Base-by-base conservation (phyloP, 129 eudicot genomes). In the Gnaphalium uliginosum region DNA sequence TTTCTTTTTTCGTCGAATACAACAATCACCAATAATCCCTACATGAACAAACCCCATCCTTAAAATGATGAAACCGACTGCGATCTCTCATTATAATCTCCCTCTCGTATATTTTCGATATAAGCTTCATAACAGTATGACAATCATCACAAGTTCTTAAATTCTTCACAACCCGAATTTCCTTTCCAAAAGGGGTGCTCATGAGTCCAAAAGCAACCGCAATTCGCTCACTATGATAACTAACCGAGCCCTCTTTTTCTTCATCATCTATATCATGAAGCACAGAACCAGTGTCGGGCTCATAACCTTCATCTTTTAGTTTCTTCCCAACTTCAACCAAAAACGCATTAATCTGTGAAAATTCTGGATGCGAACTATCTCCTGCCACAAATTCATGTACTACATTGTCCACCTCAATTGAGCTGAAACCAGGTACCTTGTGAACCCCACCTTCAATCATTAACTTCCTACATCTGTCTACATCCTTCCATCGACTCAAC, bases 151-250 rank as follows among this genome's bases (percentile, higher is more conserved):
- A 84, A 15, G 84, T 75, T 26, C 88, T 68, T 32, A 84, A 60
- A 71, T 87, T 87, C 81, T 82, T 87, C 27, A 84, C 82, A 27
- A 87, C 82, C 2, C 88, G 81, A 6, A 87, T 73, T 10, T 35
- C 58, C 80, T 76, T 87, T 54, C 86, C 83, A 1, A 68, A 62
- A 71, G 79, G 83, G 18, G 67, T 66, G 61, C 72, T 84, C 85
- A 87, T 76, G 18, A 87, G 75, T 18, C 91, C 91, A 50, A 87
- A 87, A 23, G 87, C 87, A 64, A 86, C 76, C n/a, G 90, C 90
- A 41, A 87, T 65, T 59, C 86, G 79, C 83, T 87, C 91, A 58
- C 91, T 87, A 14, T 87, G 88, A 63, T 79, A 76, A 25, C 86
- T 62, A 54, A 84, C 79, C 21, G 81, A 56, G 0, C 61, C 74